phyloP scores from a whole-genome alignment of 768 basidiomycete species.

The Epithele typhae region DNA sequence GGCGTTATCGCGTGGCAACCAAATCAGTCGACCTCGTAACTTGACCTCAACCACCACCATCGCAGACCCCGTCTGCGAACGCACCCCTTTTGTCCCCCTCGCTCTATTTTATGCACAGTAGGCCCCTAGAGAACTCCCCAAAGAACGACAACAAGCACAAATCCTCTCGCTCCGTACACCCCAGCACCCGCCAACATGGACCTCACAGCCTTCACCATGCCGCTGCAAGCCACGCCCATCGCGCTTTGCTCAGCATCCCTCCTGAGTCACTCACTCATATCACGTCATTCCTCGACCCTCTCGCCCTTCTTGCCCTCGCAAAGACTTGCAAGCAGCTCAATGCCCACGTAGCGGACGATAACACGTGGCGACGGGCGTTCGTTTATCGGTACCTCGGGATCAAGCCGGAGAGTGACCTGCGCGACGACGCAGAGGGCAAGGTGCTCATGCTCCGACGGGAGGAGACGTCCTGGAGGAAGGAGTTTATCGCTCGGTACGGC shows the following conservation, averaged over 20 bases:
- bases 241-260: slow-evolving; percentile 48
- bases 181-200: slow-evolving; percentile 45
- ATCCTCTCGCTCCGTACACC: slow-evolving; percentile 24
- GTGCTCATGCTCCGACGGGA: slow-evolving; percentile 51
- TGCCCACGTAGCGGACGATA: slow-evolving; percentile 70
- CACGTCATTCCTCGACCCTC: slow-evolving; percentile 67
- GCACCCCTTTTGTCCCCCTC: slow-evolving; percentile 2
- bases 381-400: slow-evolving; percentile 63
- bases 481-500: slow-evolving; percentile 57
- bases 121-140: slow-evolving; percentile 37
- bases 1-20: slow-evolving; percentile 2
- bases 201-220: slow-evolving; percentile 23
- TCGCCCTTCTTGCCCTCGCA: slow-evolving; percentile 53
- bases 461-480: slow-evolving; percentile 62
- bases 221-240: slow-evolving; percentile 10
- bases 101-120: slow-evolving; percentile 65
- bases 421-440: slow-evolving; percentile 29
- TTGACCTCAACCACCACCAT: slow-evolving; percentile 24
- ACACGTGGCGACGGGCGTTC: slow-evolving; percentile 78
- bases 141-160: slow-evolving; percentile 33
- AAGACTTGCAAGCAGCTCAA: slow-evolving; percentile 47
- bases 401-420: slow-evolving; percentile 55
- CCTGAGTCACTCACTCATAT: slow-evolving; percentile 72
- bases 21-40: slow-evolving; percentile 15
- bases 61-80: slow-evolving; percentile 29